Percentiles rank a stretch among this genome's conserved stretches.
Conservation (phyloP, 768 basidiomycete genomes). For the Kwoniella dejecticola region DNA sequence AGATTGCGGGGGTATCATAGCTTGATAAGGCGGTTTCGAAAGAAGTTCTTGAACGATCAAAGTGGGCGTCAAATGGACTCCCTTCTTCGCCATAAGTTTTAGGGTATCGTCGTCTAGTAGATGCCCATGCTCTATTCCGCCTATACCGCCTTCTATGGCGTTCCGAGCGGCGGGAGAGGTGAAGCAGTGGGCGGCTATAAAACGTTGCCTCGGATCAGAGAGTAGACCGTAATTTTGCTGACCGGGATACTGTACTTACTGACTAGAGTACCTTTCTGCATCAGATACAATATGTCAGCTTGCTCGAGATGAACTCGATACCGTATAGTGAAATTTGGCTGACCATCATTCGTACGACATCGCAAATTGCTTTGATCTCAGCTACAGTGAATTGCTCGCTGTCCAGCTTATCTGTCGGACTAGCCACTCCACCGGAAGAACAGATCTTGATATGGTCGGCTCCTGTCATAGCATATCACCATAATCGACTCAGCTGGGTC, state of each 20-base stretch:
- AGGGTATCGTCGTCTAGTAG: conserved; percentile 35
- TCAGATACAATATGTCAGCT: neutral
- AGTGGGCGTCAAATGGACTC: conserved; percentile 32
- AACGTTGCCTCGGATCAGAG: neutral
- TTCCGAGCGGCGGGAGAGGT: conserved; percentile 25
- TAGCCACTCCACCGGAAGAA: conserved; percentile 30
- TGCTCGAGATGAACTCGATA: too few species aligned
- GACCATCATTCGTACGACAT: conserved; percentile 33
- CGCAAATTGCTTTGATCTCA: conserved; percentile 38
- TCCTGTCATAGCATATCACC: conserved; percentile 36
- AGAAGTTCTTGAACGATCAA: conserved; percentile 35
- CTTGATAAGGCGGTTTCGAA: conserved; percentile 24
- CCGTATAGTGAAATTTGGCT: neutral
- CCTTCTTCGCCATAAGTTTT: conserved; percentile 37
- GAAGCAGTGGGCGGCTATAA: conserved; percentile 32
- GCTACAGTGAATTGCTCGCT: conserved; percentile 34
- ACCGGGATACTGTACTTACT: conserved; percentile 22
- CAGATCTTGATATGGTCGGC: conserved; percentile 42
- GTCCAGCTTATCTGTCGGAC: conserved; percentile 29
- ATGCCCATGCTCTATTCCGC: conserved; percentile 38
- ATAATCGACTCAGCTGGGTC: too few species aligned
- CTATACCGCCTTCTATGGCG: conserved; percentile 34
- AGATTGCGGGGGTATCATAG: conserved; percentile 22
- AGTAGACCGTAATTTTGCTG: too few species aligned
- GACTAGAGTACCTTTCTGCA: conserved; percentile 22